Percentiles rank a stretch among this genome's conserved stretches.
Conservation (phyloP, 1,284 basidiomycete genomes). For the Pseudozyma thailandica region DNA sequence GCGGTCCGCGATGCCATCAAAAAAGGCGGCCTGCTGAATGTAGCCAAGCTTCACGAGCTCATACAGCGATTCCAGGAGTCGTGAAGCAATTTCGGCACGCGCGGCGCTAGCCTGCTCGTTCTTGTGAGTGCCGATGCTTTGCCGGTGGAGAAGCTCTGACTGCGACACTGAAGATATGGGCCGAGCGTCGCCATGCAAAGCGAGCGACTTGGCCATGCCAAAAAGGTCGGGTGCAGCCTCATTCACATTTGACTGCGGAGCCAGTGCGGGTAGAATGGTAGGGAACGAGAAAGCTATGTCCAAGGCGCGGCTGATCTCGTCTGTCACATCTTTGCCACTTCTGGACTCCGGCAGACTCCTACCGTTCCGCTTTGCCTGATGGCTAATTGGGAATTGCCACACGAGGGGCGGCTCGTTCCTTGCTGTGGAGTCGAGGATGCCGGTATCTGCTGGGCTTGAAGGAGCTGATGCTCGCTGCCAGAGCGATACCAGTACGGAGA, state of each 20-base stretch:
- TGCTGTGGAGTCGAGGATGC: neutral
- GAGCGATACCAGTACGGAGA: conserved; percentile 23
- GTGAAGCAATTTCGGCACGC: conserved; percentile 32
- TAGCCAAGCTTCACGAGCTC: conserved; percentile 14
- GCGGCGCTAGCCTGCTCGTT: conserved; percentile 9
- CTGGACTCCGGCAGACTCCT: neutral
- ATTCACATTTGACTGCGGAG: neutral
- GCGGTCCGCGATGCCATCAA: conserved; percentile 31
- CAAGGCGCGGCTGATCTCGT: conserved; percentile 29
- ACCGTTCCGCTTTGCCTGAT: neutral
- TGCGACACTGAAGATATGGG: conserved; percentile 20
- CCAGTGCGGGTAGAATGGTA: conserved; percentile 21
- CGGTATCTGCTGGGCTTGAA: neutral
- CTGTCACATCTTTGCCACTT: conserved; percentile 3
- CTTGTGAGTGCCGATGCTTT: conserved; percentile 13
- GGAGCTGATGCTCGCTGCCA: conserved; percentile 23
- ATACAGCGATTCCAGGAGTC: conserved; percentile 21
- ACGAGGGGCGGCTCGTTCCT: conserved; percentile 21
- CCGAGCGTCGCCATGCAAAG: conserved; percentile 14
- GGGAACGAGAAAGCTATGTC: conserved; percentile 45
- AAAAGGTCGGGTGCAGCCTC: conserved; percentile 10
- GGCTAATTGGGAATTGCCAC: conserved; percentile 35
- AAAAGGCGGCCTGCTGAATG: conserved; percentile 17
- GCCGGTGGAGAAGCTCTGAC: conserved; percentile 35
- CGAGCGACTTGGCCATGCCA: conserved; percentile 4